Percentiles rank a stretch among this genome's conserved stretches.
These are phyloP conservation scores for Kitagawia praeruptora DNA, from an alignment of 129 eudicot species.

Conservation along the genomic window DNA sequence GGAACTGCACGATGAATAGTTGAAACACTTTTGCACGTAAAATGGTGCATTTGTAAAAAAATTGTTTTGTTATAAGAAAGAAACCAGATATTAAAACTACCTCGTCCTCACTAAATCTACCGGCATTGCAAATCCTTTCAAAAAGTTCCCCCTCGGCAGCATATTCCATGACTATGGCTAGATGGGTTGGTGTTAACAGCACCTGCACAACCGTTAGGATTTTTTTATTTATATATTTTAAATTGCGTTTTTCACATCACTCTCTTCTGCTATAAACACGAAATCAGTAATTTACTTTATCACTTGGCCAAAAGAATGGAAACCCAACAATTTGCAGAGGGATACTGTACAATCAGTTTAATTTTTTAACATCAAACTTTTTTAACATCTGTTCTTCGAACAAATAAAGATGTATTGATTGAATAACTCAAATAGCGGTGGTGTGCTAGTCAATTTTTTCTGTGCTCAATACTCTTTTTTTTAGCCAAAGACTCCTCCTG, in stretches of 20 bases:
- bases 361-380: not conserved
- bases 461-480: not conserved
- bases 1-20: too few species aligned
- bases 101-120: slow-evolving; percentile 88
- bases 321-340: not conserved
- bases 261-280: not conserved
- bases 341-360: not conserved
- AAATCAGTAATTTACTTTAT: not conserved
- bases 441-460: not conserved
- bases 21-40: too few species aligned
- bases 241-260: too few species aligned
- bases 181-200: slow-evolving; percentile 59
- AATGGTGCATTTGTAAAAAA: too few species aligned
- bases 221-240: not conserved
- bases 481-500: not conserved
- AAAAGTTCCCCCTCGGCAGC: slow-evolving; percentile 85
- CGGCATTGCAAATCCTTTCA: slow-evolving; percentile 73
- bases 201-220: slow-evolving; percentile 32
- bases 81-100: slow-evolving; percentile 13
- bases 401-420: not conserved
- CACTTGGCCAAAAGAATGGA: not conserved
- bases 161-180: slow-evolving; percentile 84
- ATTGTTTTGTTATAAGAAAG: too few species aligned
- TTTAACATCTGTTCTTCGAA: not conserved
- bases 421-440: not conserved